Conservation (phyloP, 371 early-diverging fungal genomes). For the Lichtheimia corymbifera region DNA sequence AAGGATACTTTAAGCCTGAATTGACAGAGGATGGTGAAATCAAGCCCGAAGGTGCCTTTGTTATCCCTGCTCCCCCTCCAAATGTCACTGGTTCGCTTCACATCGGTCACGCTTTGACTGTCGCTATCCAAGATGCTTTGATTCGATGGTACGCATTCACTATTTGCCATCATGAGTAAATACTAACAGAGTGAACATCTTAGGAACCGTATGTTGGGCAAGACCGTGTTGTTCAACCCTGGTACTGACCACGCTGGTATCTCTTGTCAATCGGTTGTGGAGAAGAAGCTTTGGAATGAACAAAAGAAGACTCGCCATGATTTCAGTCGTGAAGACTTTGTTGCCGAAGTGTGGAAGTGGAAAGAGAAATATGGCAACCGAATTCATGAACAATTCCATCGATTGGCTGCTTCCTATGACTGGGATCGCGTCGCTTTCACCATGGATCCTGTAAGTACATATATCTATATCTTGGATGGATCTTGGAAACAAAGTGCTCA, state of each 20-base stretch:
- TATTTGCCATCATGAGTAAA: not conserved
- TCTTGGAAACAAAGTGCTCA: too few relatives aligned
- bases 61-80: conserved; percentile 98
- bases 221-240: conserved; percentile 95
- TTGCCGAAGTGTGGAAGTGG: conserved; percentile 97
- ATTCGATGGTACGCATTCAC: conserved; percentile 79
- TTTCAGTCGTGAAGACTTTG: conserved; percentile 92
- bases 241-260: conserved; percentile 99
- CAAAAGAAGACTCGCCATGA: conserved; percentile 86
- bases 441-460: conserved; percentile 77
- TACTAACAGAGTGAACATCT: not conserved
- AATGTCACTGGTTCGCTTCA: conserved; percentile 99
- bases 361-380: conserved; percentile 87
- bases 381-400: conserved; percentile 92
- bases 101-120: conserved; percentile 98
- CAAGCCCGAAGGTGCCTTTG: conserved; percentile 83
- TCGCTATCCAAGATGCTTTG: conserved; percentile 96
- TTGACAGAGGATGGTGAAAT: conserved; percentile 73
- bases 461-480: not conserved
- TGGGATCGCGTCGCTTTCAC: conserved; percentile 96
- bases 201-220: conserved; percentile 96
- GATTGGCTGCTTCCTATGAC: conserved; percentile 95
- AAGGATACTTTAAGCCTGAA: conserved; percentile 91
- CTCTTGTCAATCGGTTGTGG: conserved; percentile 98
- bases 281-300: conserved; percentile 91